Conservation (phyloP, 176 grass and related monocot species). For the Oryza punctata region DNA sequence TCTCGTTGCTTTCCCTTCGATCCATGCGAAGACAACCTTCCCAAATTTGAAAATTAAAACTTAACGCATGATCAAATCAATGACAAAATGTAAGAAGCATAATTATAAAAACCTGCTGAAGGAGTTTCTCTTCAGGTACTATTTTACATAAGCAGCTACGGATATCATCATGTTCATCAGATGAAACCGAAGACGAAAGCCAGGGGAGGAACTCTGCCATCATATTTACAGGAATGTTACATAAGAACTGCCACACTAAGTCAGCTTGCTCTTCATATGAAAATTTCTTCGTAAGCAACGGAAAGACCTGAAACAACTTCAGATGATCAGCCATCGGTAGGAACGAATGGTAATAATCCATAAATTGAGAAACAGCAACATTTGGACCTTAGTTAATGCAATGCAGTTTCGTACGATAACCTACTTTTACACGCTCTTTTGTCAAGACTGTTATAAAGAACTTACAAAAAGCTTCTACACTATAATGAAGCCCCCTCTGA, state of each 20-base stretch:
- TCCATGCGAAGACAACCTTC: conserved; percentile 93
- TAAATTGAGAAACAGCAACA: conserved; percentile 16
- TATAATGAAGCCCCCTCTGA: not conserved
- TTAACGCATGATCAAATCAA: conserved; percentile 33
- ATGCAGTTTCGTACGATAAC: conserved; percentile 18
- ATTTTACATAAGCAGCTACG: conserved; percentile 78
- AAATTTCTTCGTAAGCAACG: conserved; percentile 84
- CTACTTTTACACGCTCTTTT: not conserved
- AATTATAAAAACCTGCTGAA: conserved; percentile 70
- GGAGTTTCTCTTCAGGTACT: conserved; percentile 94
- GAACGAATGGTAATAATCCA: conserved; percentile 12
- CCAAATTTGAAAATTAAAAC: conserved; percentile 39
- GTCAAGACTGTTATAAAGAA: conserved; percentile 20
- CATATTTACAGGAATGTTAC: conserved; percentile 88
- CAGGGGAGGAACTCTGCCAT: conserved; percentile 87
- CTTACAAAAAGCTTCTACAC: not conserved
- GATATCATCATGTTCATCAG: conserved; percentile 81
- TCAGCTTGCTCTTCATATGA: conserved; percentile 93
- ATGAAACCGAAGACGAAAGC: conserved; percentile 79
- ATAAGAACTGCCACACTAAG: conserved; percentile 97
- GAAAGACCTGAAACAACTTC: conserved; percentile 75
- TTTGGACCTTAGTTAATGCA: not conserved
- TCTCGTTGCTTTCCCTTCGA: conserved; percentile 59
- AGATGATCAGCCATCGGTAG: conserved; percentile 32
- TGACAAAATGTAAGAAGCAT: conserved; percentile 20